A percentile compares a stretch with the other conserved stretches of the same genome.
phyloP scores from a whole-genome alignment of 345 rosid species.

The Conringia planisiliqua region DNA sequence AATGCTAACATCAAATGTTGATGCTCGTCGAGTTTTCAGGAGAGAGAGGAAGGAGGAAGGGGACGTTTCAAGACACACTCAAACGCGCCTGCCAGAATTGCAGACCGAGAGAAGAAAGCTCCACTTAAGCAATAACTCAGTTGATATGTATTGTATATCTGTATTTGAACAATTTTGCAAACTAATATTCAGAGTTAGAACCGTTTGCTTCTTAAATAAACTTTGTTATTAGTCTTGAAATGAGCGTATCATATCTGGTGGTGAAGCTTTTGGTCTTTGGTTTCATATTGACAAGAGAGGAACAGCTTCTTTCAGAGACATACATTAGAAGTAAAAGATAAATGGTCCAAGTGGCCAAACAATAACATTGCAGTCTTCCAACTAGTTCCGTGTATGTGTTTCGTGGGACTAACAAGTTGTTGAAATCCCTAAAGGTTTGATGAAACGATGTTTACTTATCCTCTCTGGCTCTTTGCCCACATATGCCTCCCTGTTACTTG shows the following conservation, averaged over 20 bases:
- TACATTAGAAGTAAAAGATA: background rate
- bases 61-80: constrained; percentile 98
- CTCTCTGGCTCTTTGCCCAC: constrained; percentile 37
- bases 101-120: constrained; percentile 97
- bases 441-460: constrained; percentile 6
- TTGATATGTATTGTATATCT: background rate
- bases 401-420: constrained; percentile 34
- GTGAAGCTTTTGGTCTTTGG: background rate
- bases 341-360: constrained; percentile 1
- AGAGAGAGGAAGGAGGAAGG: constrained; percentile 89
- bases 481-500: constrained; percentile 38
- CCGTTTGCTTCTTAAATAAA: background rate
- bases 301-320: constrained; percentile 5
- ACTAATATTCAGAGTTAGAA: background rate
- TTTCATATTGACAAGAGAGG: background rate
- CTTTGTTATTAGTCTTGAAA: background rate
- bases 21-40: constrained; percentile 44
- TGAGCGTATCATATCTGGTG: background rate
- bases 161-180: background rate
- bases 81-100: constrained; percentile 78
- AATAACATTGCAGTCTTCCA: background rate
- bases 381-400: constrained; percentile 6
- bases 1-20: background rate
- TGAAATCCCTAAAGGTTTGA: background rate
- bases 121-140: constrained; percentile 70